A percentile compares a stretch with the other conserved stretches of the same genome.
phyloP scores from a whole-genome alignment of 2,329 filamentous ascomycete species.

The Ophiostoma australiae region DNA sequence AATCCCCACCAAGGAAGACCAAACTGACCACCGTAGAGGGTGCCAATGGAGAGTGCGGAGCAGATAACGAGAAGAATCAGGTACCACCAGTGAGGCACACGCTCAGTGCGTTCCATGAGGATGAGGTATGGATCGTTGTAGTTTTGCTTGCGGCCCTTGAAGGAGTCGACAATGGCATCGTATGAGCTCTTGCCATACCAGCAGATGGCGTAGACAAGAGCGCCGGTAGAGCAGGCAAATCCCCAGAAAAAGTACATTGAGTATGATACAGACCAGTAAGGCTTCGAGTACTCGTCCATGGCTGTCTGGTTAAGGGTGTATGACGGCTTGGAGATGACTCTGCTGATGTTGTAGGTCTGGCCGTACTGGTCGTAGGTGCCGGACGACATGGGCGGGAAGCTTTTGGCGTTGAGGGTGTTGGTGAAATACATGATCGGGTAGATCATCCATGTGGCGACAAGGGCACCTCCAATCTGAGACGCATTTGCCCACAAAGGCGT shows the following conservation, averaged over 20 bases:
- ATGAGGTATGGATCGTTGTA: slow-evolving; percentile 34
- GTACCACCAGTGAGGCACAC: slow-evolving; percentile 27
- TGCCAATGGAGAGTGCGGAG: slow-evolving; percentile 37
- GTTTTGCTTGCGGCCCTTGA: slow-evolving; percentile 29
- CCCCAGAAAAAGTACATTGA: slow-evolving; percentile 36
- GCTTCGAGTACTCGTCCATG: slow-evolving; percentile 38
- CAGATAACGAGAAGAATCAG: slow-evolving; percentile 34
- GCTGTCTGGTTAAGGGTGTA: slow-evolving; percentile 36
- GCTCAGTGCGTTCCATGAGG: slow-evolving; percentile 26
- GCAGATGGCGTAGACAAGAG: slow-evolving; percentile 32
- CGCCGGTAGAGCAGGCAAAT: slow-evolving; percentile 34
- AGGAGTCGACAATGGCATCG: slow-evolving; percentile 42
- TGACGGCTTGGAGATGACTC: slow-evolving; percentile 38
- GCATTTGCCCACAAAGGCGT: slow-evolving; percentile 37
- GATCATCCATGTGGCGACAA: slow-evolving; percentile 35
- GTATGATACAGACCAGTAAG: slow-evolving; percentile 41
- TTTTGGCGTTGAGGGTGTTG: slow-evolving; percentile 39
- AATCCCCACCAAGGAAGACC: slow-evolving; percentile 40
- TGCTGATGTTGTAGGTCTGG: slow-evolving; percentile 40
- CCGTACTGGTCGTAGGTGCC: slow-evolving; percentile 31
- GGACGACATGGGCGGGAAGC: slow-evolving; percentile 41
- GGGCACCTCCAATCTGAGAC: slow-evolving; percentile 36
- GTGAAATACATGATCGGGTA: slow-evolving; percentile 41
- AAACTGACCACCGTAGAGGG: slow-evolving; percentile 37
- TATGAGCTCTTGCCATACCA: slow-evolving; percentile 41